phyloP scores from a whole-genome alignment of 768 basidiomycete species.

The Cystofilobasidium macerans region DNA sequence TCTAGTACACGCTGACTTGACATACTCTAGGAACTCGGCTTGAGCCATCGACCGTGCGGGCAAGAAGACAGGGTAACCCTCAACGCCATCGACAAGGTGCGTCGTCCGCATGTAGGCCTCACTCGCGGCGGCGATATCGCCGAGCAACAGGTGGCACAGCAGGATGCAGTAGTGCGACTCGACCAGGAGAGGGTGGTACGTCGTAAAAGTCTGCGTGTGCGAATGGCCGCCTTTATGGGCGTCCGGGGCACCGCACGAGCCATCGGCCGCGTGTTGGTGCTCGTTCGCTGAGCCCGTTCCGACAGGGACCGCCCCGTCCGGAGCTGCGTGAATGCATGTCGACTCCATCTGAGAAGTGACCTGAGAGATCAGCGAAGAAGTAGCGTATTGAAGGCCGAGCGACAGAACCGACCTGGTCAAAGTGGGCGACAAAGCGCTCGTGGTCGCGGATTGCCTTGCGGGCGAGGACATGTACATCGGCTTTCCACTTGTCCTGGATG shows the following conservation, averaged over 20 bases:
- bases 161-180: slow-evolving; percentile 76
- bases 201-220: slow-evolving; percentile 50
- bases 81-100: slow-evolving; percentile 57
- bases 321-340: not conserved
- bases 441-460: slow-evolving; percentile 73
- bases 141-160: slow-evolving; percentile 63
- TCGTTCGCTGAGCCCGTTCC: not conserved
- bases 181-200: slow-evolving; percentile 79
- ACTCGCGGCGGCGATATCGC: slow-evolving; percentile 55
- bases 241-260: not conserved
- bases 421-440: slow-evolving; percentile 70
- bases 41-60: slow-evolving; percentile 81
- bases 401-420: slow-evolving; percentile 35
- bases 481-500: slow-evolving; percentile 48
- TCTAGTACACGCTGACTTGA: not conserved
- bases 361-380: not conserved
- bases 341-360: slow-evolving; percentile 12
- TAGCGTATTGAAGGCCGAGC: not conserved
- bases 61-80: slow-evolving; percentile 78
- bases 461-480: slow-evolving; percentile 51
- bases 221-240: not conserved
- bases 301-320: no score
- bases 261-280: not conserved
- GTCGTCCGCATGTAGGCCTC: slow-evolving; percentile 58
- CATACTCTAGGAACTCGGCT: slow-evolving; percentile 71